Conservation (phyloP, 192 early-diverging fungal species). For the Podila minutissima region DNA sequence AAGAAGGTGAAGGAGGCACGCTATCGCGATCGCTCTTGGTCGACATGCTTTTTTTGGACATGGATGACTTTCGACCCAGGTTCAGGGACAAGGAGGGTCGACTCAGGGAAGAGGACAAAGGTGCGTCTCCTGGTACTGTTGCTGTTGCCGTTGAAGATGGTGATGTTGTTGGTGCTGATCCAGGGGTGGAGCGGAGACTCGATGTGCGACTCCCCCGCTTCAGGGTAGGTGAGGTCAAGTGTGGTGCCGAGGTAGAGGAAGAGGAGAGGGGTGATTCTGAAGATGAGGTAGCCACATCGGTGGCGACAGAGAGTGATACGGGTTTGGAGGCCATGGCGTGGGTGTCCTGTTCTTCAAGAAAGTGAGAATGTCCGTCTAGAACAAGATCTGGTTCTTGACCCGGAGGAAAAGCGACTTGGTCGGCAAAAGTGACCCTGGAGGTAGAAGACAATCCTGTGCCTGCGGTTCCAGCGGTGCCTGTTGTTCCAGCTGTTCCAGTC, state of each 20-base stretch:
- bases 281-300: neutral
- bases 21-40: constrained; percentile 8
- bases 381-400: neutral
- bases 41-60: constrained; percentile 35
- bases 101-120: neutral
- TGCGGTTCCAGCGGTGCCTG: constrained; percentile 1
- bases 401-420: neutral
- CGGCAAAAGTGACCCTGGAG: neutral
- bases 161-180: neutral
- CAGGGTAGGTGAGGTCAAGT: constrained; percentile 1
- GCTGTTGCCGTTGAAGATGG: neutral
- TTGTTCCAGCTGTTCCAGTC: neutral
- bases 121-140: neutral
- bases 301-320: no score
- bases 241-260: constrained; percentile 3
- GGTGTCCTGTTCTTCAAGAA: no score
- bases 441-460: neutral
- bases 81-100: constrained; percentile 27
- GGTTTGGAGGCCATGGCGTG: no score
- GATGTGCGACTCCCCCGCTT: constrained; percentile 9
- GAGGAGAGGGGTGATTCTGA: neutral
- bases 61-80: constrained; percentile 30
- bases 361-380: neutral
- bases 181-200: constrained; percentile 15
- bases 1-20: constrained; percentile 39